Conservation (phyloP, 352 stramenopile genomes). For the Phytophthora rubi region DNA sequence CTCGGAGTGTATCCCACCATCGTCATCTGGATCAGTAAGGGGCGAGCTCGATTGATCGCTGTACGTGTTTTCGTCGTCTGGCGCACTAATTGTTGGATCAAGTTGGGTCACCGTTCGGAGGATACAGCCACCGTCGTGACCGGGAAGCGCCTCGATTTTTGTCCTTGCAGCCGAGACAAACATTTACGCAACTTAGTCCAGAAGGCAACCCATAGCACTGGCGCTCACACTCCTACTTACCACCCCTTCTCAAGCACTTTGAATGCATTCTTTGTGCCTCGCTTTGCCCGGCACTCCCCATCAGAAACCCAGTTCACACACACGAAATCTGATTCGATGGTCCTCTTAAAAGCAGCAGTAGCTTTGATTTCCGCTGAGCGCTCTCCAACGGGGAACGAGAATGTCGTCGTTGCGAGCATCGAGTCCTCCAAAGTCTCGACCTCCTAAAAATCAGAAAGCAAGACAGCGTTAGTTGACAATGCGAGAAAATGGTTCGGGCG, state of each 20-base stretch:
- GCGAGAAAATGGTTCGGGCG: neutral
- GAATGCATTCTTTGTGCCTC: constrained; percentile 40
- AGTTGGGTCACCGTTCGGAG: constrained; percentile 20
- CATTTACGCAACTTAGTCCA: neutral
- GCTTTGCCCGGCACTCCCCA: constrained; percentile 41
- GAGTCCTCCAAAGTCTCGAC: constrained; percentile 33
- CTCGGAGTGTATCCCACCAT: neutral
- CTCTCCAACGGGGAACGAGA: constrained; percentile 28
- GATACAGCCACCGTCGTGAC: constrained; percentile 16
- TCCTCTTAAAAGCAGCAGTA: constrained; percentile 17
- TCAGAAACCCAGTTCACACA: constrained; percentile 42
- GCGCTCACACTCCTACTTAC: constrained; percentile 27
- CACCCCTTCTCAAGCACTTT: constrained; percentile 48
- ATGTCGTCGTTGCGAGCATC: constrained; percentile 36
- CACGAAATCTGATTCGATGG: constrained; percentile 1
- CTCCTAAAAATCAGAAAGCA: constrained; percentile 9
- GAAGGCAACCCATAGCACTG: neutral
- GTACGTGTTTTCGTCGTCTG: neutral
- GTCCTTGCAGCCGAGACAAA: constrained; percentile 4
- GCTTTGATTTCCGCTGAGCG: constrained; percentile 16
- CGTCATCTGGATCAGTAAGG: constrained; percentile 1
- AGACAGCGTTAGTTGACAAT: neutral
- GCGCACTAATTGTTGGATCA: constrained; percentile 7
- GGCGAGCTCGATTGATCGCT: constrained; percentile 4
- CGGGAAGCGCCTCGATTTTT: constrained; percentile 17